Evolutionary conservation across 2,329 filamentous ascomycete genomes (phyloP).

Genomic region (Ceratocystis lukuohia): DNA sequence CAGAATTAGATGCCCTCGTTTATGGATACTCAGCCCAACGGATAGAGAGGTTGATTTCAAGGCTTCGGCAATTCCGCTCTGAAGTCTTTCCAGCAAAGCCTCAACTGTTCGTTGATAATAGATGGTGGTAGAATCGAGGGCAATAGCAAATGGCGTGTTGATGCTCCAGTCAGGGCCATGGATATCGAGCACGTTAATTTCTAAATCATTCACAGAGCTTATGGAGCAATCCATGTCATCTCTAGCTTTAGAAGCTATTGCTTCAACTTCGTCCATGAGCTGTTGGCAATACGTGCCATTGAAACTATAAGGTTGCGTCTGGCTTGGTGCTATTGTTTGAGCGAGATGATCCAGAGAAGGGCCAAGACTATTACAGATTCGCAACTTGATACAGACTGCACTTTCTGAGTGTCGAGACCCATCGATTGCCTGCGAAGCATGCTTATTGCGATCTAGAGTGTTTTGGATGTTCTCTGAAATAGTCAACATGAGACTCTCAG

Average conservation of each 20-base stretch:
- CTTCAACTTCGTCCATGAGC: constrained; percentile 32
- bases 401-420: constrained; percentile 28
- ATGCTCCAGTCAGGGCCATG: constrained; percentile 34
- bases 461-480: constrained; percentile 32
- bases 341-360: constrained; percentile 34
- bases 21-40: constrained; percentile 36
- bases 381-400: constrained; percentile 34
- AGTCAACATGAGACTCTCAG: constrained; percentile 36
- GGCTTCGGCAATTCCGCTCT: constrained; percentile 37
- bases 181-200: constrained; percentile 35
- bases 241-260: constrained; percentile 28
- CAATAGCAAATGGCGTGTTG: constrained; percentile 34
- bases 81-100: constrained; percentile 38
- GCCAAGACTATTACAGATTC: constrained; percentile 38
- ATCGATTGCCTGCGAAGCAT: constrained; percentile 15
- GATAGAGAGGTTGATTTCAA: constrained; percentile 35
- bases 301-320: constrained; percentile 34
- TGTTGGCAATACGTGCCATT: constrained; percentile 32
- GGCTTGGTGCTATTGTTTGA: constrained; percentile 31
- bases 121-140: constrained; percentile 31
- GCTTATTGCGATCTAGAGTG: constrained; percentile 30
- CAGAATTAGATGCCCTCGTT: constrained; percentile 40
- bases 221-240: constrained; percentile 32
- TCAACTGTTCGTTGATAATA: constrained; percentile 34
- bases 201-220: constrained; percentile 34